Evolutionary conservation across 2,329 filamentous ascomycete genomes (phyloP), one percentile per base, ranked within the genome.

Genomic region (Monosporascus sp.): DNA sequence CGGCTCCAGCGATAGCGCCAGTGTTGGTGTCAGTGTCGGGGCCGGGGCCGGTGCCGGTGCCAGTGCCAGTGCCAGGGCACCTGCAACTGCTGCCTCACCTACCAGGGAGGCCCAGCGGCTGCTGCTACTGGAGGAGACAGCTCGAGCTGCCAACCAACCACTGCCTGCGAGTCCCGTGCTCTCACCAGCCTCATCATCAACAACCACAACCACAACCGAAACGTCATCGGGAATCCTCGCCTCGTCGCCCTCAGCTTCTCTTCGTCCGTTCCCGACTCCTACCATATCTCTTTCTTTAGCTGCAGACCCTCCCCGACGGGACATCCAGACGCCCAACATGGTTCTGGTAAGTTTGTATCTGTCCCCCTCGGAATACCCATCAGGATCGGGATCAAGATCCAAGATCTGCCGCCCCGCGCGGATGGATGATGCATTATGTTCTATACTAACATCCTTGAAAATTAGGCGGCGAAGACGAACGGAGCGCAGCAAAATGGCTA

Each of bases 311-410:
- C 55, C 59, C 45, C 52, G 57, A 55, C 55, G 52, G 56, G 59
- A 60, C 27, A 59, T 63, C 56, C 58, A 63, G 61, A 64, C 70
- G 65, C 65, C 68, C 73, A 78, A 72, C 63, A 82, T 82, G 79
- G 74, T 79, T 73, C 74, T 79, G 65, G 79, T 82, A 78, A 74
- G 78, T 73, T 68, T 35, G 57, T 59, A 55, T 58, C 58, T 53
- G 57, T 55, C 55, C 52, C 59, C 53, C 31, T 35, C 31, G 31
- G 11, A 14, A 35, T 5, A 35, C 11, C 31, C 4, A 5, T 35
- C 11, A 5, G 31, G 31, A 14, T 35, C 31, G 11, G 11, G 2
- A 35, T 35, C 31, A 5, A 9, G 31, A 35, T 35, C 11, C 31
- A 35, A 35, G 31, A 14, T 35, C 31, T 14, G 27, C 31, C 31